These are phyloP conservation scores for Pseudoneurospora amorphoporcata DNA, from an alignment of 495 filamentous ascomycete genomes.

Conservation along the genomic window DNA sequence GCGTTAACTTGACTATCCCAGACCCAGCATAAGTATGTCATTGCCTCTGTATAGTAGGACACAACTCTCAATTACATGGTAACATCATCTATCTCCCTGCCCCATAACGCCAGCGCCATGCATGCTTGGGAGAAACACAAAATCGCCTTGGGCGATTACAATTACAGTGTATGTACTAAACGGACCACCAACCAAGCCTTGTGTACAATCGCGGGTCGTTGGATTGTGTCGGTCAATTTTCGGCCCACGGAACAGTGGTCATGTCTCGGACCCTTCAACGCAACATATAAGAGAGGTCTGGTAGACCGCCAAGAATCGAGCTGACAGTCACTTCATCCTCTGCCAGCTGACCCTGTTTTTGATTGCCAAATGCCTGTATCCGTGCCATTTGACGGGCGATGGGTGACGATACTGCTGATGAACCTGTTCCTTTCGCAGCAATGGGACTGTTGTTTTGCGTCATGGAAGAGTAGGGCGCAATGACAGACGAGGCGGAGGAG, in stretches of 20 bases:
- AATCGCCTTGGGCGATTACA: not conserved
- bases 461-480: not conserved
- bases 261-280: slow-evolving; percentile 8
- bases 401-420: not conserved
- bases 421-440: slow-evolving; percentile 6
- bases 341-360: not conserved
- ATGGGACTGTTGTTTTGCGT: not conserved
- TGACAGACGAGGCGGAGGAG: slow-evolving; percentile 2
- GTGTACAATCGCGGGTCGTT: not conserved
- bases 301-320: slow-evolving; percentile 31
- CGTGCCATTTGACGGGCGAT: not conserved
- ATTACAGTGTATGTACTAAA: not conserved
- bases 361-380: not conserved
- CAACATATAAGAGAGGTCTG: slow-evolving; percentile 47
- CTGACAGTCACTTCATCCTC: slow-evolving; percentile 26
- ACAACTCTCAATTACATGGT: not conserved
- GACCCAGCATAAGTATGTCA: not conserved
- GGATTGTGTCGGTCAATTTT: not conserved
- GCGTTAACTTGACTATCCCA: not conserved
- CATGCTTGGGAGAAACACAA: not conserved
- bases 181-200: not conserved
- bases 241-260: not conserved
- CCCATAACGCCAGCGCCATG: not conserved
- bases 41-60: not conserved
- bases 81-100: not conserved